phyloP scores from a whole-genome alignment of 2,329 filamentous ascomycete species.

The Claviceps maximensis region DNA sequence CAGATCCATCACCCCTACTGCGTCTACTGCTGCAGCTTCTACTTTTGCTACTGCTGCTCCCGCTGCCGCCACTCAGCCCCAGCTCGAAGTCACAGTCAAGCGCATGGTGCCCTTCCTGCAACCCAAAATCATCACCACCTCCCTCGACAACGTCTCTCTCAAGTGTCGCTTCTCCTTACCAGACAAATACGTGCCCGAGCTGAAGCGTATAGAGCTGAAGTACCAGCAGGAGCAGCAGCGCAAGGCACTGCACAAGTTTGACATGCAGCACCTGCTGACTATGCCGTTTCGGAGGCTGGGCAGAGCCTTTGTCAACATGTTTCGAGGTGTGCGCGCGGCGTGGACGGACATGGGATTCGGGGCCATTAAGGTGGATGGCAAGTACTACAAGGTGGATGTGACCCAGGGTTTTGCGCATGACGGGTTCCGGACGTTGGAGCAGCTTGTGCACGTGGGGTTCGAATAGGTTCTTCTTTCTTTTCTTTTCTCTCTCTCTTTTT shows the following conservation, averaged over 20 bases:
- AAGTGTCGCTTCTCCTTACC: conserved; percentile 26
- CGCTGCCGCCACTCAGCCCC: conserved; percentile 18
- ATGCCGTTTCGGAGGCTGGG: conserved; percentile 40
- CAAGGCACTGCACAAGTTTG: conserved; percentile 32
- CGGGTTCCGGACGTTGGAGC: conserved; percentile 43
- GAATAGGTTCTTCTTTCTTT: neutral
- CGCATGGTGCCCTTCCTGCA: conserved; percentile 35
- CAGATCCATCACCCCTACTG: conserved; percentile 8
- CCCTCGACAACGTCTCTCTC: conserved; percentile 21
- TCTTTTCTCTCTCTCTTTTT: no score
- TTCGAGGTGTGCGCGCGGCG: conserved; percentile 32
- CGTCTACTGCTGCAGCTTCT: conserved; percentile 1
- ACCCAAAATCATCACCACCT: conserved; percentile 27
- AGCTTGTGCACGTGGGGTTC: conserved; percentile 25
- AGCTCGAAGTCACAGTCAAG: conserved; percentile 39
- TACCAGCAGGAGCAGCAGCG: conserved; percentile 24
- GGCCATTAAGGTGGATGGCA: conserved; percentile 32
- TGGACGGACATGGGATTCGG: conserved; percentile 45
- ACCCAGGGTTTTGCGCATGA: conserved; percentile 45
- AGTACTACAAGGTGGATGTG: conserved; percentile 44
- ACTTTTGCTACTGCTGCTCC: neutral
- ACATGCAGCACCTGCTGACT: conserved; percentile 42
- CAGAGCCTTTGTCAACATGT: conserved; percentile 27
- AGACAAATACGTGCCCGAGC: conserved; percentile 23
- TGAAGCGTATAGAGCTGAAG: conserved; percentile 17